These are phyloP conservation scores for Monosporozyma solicola DNA, from an alignment of 805 yeast genomes.

Conservation along the genomic window DNA sequence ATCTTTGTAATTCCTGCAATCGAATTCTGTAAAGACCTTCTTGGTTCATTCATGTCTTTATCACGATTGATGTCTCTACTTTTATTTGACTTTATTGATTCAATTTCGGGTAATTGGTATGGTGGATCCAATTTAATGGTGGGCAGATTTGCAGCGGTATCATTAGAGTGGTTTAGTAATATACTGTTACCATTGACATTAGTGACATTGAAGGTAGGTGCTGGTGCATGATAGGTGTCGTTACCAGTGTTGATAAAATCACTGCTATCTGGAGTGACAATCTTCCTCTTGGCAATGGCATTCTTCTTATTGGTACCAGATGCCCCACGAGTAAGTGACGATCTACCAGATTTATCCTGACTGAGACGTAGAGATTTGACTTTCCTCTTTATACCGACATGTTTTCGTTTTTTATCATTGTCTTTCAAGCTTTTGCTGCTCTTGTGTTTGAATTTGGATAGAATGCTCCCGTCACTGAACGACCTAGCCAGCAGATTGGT, in stretches of 20 bases:
- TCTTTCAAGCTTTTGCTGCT: neutral
- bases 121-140: slow-evolving; percentile 3
- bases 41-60: slow-evolving; percentile 5
- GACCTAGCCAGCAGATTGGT: neutral
- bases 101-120: slow-evolving; percentile 21
- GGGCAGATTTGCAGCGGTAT: neutral
- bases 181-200: neutral
- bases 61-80: slow-evolving; percentile 2
- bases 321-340: neutral
- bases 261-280: neutral
- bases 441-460: neutral
- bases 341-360: neutral
- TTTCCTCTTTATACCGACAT: neutral
- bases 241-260: neutral
- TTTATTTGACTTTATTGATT: slow-evolving; percentile 15
- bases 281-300: slow-evolving; percentile 16
- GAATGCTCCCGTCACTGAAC: neutral
- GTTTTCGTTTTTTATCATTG: neutral
- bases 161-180: neutral
- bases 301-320: slow-evolving; percentile 6
- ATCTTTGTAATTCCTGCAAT: slow-evolving; percentile 11
- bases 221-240: neutral
- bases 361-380: neutral
- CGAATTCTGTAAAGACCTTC: slow-evolving; percentile 19
- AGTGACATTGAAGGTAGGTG: neutral